phyloP scores from a whole-genome alignment of 441 rosid species.

The Mallotus repandus region DNA sequence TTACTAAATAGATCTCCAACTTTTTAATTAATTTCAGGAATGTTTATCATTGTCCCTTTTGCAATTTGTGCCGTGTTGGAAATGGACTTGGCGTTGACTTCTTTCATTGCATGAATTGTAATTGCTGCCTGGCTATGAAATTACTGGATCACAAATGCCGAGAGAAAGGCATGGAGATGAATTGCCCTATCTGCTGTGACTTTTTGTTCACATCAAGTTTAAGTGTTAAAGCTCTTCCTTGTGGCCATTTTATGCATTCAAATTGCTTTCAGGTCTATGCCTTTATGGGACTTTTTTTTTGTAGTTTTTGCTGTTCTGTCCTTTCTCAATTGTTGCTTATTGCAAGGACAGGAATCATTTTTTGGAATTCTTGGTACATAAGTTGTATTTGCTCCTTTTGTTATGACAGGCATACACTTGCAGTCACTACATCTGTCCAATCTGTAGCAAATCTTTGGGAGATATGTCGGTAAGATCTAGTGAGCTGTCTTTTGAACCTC shows the following conservation, averaged over 20 bases:
- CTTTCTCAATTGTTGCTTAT: constrained; percentile 11
- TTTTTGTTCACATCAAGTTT: constrained; percentile 69
- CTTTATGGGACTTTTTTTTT: neutral
- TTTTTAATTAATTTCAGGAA: constrained; percentile 39
- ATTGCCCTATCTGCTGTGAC: constrained; percentile 80
- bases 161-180: constrained; percentile 72
- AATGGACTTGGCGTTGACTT: constrained; percentile 73
- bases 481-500: constrained; percentile 1
- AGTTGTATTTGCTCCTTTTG: constrained; percentile 8
- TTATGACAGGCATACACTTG: constrained; percentile 66
- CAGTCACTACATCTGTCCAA: constrained; percentile 75
- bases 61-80: constrained; percentile 79
- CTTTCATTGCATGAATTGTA: constrained; percentile 83
- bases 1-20: constrained; percentile 7
- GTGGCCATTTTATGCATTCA: constrained; percentile 86
- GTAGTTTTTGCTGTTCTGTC: neutral
- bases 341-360: neutral
- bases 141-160: constrained; percentile 68
- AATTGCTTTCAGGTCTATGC: constrained; percentile 70
- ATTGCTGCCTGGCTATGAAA: constrained; percentile 68
- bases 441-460: constrained; percentile 81
- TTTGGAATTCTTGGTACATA: constrained; percentile 12
- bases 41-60: constrained; percentile 76
- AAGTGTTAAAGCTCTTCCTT: constrained; percentile 68
- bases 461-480: constrained; percentile 72